Evolutionary conservation across 345 rosid species (phyloP).

Genomic region (Camelina laxa): DNA sequence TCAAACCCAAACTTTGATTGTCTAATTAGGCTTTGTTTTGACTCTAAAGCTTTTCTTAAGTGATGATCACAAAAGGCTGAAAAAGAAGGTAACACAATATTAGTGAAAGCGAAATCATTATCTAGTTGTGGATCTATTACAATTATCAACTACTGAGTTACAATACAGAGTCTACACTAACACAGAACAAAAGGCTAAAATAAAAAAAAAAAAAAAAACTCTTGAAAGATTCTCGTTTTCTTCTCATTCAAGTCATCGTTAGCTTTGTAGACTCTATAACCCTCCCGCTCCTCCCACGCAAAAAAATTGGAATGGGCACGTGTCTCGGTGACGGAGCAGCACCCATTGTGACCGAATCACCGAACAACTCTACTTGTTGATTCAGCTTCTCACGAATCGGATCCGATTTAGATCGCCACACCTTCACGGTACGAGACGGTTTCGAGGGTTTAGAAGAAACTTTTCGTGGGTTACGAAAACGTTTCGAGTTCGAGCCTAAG

Average conservation of each 20-base stretch:
- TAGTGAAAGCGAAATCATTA: background rate
- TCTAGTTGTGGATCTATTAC: background rate
- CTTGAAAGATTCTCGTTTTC: no score
- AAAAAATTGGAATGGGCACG: slow-evolving; percentile 26
- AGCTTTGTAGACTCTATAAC: background rate
- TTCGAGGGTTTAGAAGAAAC: background rate
- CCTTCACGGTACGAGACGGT: background rate
- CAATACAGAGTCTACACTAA: no score
- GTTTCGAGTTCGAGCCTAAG: background rate
- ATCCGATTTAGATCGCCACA: background rate
- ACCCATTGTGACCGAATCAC: slow-evolving; percentile 13
- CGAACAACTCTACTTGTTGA: background rate
- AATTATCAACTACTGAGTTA: background rate
- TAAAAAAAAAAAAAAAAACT: no score
- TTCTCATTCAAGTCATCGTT: background rate
- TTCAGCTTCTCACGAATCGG: no score
- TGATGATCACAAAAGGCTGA: no score
- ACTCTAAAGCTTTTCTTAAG: no score
- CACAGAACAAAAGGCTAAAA: no score
- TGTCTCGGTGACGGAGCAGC: slow-evolving; percentile 33
- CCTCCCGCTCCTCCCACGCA: background rate
- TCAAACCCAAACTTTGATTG: no score
- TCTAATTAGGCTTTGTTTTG: no score
- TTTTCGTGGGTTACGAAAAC: background rate
- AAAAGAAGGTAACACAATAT: no score